These are phyloP conservation scores for Irpex sp. DNA, from an alignment of 1,284 basidiomycete species.

Conservation along the genomic window DNA sequence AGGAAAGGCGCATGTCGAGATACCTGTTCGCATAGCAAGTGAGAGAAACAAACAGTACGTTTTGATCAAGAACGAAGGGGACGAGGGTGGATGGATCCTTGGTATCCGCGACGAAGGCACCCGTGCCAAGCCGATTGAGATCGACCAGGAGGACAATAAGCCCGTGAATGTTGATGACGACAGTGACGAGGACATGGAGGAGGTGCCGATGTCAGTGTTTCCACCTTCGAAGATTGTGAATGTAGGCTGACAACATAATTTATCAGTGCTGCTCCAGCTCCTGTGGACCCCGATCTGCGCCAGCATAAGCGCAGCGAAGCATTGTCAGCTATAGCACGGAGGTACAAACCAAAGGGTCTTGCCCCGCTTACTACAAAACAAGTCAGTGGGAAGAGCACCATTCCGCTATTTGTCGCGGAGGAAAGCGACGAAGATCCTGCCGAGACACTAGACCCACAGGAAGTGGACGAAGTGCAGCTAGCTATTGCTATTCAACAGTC, in stretches of 20 bases:
- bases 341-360: conserved; percentile 46
- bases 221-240: background rate
- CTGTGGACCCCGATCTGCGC: conserved; percentile 62
- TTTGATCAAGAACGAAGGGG: conserved; percentile 85
- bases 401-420: conserved; percentile 55
- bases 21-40: conserved; percentile 90
- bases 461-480: conserved; percentile 46
- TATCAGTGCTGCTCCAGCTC: conserved; percentile 29
- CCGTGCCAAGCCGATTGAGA: conserved; percentile 80
- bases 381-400: conserved; percentile 24
- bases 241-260: conserved; percentile 10
- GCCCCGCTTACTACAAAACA: conserved; percentile 29
- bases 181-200: conserved; percentile 72
- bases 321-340: conserved; percentile 57
- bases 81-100: conserved; percentile 89
- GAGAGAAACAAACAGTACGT: conserved; percentile 94
- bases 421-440: conserved; percentile 36
- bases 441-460: conserved; percentile 17
- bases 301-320: conserved; percentile 66
- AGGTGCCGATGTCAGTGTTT: conserved; percentile 60
- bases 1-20: conserved; percentile 84
- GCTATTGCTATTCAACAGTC: conserved; percentile 61
- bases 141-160: conserved; percentile 54
- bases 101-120: conserved; percentile 84
- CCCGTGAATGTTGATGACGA: conserved; percentile 24